Evolutionary conservation across 768 basidiomycete species (phyloP), one percentile per base, ranked within the genome.

Genomic region (Rhodotorula sphaerocarpa): DNA sequence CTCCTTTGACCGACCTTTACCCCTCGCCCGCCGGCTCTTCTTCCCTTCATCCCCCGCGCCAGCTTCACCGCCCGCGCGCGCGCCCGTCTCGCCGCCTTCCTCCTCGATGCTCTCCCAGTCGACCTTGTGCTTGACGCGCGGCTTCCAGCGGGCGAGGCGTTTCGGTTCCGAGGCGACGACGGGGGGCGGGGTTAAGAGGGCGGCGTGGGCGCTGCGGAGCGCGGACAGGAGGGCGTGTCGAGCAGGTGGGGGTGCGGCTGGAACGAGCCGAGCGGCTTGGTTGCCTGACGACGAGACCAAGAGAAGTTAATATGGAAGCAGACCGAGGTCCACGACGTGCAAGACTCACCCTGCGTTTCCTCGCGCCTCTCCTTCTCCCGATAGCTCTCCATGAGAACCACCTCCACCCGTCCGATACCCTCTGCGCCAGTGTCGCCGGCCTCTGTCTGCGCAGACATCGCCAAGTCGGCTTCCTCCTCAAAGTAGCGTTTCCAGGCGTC

Each of bases 341-440:
- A 75, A 73, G 28, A n/a, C 54, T 36, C 5, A 68, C 67, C 67
- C 33, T 69, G 67, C 15, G 67, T 65, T 10, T 65, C 57, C 44
- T 58, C 51, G 2, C 59, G 28, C 9, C n/a, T 30, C 45, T 64
- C 52, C 66, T 82, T 84, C 54, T 80, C 79, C n/a, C 77, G 73
- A 67, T 89, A 91, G 0, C 87, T 81, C 74, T 88, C 86, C 16
- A 90, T 88, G 60, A 82, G 80, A 5, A 90, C 84, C 20, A 90
- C 80, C 4, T 79, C 81, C 6, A 80, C 70, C 21, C 75, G 76
- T 5, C 86, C 84, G 9, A 31, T 30, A 2, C 57, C 63, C 72
- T 83, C 43, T 44, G 43, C 43, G 43, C 43, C 43, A 11, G 43
- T 20, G 12, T 11, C 36, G 16, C 36, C 16, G 10, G 36, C 36